phyloP scores from a whole-genome alignment of 805 yeast genomes.

The Saccharomycopsis oosterbeekiorum region DNA sequence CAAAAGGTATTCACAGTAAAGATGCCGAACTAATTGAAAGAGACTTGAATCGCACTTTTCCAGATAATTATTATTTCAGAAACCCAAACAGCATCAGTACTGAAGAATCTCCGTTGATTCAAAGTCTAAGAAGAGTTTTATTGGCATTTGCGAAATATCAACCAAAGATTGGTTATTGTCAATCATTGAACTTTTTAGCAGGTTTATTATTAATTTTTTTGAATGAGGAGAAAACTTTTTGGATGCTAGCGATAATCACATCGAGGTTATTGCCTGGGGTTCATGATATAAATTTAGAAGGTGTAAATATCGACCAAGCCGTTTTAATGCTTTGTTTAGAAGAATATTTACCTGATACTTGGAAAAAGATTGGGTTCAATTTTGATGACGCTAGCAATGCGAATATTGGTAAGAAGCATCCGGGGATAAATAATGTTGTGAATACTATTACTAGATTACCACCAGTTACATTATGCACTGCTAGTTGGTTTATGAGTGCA shows the following conservation, averaged over 20 bases:
- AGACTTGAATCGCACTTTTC: constrained; percentile 88
- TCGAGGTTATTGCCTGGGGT: constrained; percentile 82
- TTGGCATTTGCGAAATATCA: constrained; percentile 76
- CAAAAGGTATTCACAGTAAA: constrained; percentile 43
- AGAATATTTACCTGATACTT: constrained; percentile 74
- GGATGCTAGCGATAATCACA: constrained; percentile 92
- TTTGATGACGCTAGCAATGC: constrained; percentile 7
- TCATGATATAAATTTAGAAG: constrained; percentile 83
- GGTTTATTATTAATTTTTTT: constrained; percentile 76
- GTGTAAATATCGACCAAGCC: constrained; percentile 92
- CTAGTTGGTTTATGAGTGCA: constrained; percentile 98
- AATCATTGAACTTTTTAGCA: constrained; percentile 84
- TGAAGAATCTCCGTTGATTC: constrained; percentile 54
- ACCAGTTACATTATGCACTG: constrained; percentile 85
- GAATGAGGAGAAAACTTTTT: constrained; percentile 84
- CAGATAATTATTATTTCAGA: constrained; percentile 80
- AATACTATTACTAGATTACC: constrained; percentile 68
- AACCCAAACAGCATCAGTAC: constrained; percentile 23
- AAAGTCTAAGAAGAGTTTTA: constrained; percentile 68
- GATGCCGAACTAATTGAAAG: constrained; percentile 92
- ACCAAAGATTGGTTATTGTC: constrained; percentile 93
- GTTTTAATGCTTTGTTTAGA: constrained; percentile 79
- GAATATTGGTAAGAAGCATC: constrained; percentile 13
- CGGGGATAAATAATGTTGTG: constrained; percentile 21
- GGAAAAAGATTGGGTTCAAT: constrained; percentile 40